These are phyloP conservation scores for Pythium phragmitis DNA, from an alignment of 352 stramenopile genomes.

Conservation along the genomic window DNA sequence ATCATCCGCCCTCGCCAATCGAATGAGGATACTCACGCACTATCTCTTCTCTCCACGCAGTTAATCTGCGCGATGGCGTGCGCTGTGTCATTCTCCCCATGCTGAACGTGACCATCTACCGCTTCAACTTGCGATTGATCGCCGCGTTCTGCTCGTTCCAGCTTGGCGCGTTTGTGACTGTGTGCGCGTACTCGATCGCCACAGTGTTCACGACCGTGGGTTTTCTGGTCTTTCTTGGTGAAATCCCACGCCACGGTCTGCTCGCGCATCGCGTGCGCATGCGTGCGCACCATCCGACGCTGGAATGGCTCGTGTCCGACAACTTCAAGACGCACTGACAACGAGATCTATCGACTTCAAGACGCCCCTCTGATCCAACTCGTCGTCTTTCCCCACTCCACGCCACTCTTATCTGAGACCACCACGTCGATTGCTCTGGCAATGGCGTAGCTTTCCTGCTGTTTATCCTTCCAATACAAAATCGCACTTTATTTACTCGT, in stretches of 20 bases:
- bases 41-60: not conserved
- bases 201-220: not conserved
- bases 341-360: not conserved
- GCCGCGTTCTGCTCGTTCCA: not conserved
- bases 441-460: not conserved
- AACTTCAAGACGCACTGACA: not conserved
- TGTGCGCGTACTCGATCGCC: not conserved
- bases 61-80: not conserved
- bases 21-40: not conserved
- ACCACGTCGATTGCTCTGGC: not conserved
- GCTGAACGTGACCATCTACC: not conserved
- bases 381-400: not conserved
- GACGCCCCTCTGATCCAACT: too few species aligned
- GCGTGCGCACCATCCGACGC: conserved; percentile 7
- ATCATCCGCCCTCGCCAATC: not conserved
- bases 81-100: not conserved
- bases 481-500: not conserved
- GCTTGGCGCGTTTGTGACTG: not conserved
- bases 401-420: not conserved
- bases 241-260: not conserved
- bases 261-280: conserved; percentile 10
- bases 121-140: not conserved
- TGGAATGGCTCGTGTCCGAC: not conserved
- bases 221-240: not conserved
- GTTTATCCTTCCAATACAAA: not conserved